phyloP scores from a whole-genome alignment of 495 filamentous ascomycete genomes.

The Talaromyces wortmannii region DNA sequence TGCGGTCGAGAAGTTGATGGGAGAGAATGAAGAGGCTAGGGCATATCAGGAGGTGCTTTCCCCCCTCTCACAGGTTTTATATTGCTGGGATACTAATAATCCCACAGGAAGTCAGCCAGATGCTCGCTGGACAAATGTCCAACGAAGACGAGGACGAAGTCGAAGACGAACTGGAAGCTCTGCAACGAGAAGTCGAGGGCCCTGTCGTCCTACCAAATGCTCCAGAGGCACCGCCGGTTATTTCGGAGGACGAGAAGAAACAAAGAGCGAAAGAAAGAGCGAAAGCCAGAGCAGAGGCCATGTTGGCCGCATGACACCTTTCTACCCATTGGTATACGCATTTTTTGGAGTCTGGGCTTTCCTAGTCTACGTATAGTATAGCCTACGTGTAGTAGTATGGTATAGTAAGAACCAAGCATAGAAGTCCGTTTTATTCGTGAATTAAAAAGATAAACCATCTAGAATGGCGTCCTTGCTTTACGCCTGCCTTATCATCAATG shows the following conservation, averaged over 20 bases:
- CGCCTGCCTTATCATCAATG: no score
- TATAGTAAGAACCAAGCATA: no score
- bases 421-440: no score
- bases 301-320: conserved; percentile 17
- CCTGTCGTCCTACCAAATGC: conserved; percentile 49
- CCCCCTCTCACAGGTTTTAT: conserved; percentile 7
- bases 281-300: conserved; percentile 26
- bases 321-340: not conserved
- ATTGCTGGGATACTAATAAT: not conserved
- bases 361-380: not conserved
- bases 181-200: conserved; percentile 60
- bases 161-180: conserved; percentile 81
- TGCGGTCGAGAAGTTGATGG: conserved; percentile 88
- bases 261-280: conserved; percentile 31
- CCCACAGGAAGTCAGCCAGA: conserved; percentile 74
- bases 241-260: conserved; percentile 19
- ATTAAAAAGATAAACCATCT: no score
- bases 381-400: no score
- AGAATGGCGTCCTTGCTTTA: no score
- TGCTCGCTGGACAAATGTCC: conserved; percentile 78
- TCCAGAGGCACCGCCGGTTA: conserved; percentile 34
- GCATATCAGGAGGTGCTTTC: conserved; percentile 71
- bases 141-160: conserved; percentile 97
- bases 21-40: conserved; percentile 78
- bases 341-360: not conserved